Evolutionary conservation across 2,329 filamentous ascomycete species (phyloP), one percentile per base, ranked within the genome.

Genomic region (Pyrenophora tritici-repentis): DNA sequence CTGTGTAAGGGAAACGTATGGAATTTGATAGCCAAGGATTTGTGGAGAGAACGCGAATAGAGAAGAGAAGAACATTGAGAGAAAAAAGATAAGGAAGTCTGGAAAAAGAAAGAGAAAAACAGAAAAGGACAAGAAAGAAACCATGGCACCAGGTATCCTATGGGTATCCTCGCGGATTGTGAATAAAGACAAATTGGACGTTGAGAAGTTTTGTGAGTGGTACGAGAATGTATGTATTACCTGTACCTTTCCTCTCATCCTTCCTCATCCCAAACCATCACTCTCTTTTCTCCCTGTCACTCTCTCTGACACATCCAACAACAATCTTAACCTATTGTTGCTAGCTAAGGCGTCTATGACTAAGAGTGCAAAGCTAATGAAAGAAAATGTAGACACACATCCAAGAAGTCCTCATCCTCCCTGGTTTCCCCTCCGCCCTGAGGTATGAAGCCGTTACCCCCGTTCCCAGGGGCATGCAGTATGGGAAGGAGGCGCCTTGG

Each of bases 221-320:
- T 70, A 71, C 53, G 69, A 68, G 42, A 61, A 66, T 51, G 53
- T 56, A 45, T n/a, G n/a, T n/a, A n/a, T n/a, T n/a, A 14, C 20
- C 14, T 43, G 3, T 29, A 5, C 24, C 24, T 29, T 22, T 4
- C 20, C 20, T 7, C 20, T 22, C 20, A 22, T 4, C 7, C 20
- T 22, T 22, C 20, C 20, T 22, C 20, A 22, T n/a, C n/a, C n/a
- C n/a, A n/a, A n/a, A n/a, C n/a, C n/a, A n/a, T n/a, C n/a, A n/a
- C n/a, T n/a, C n/a, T n/a, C n/a, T n/a, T n/a, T n/a, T n/a, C n/a
- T n/a, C n/a, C n/a, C n/a, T n/a, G n/a, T n/a, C n/a, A n/a, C n/a
- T n/a, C n/a, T n/a, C n/a, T n/a, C n/a, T n/a, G n/a, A n/a, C n/a
- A n/a, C n/a, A n/a, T 20, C 18, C 5, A 20, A 20, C 18, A 20